Evolutionary conservation across 768 basidiomycete species (phyloP), one percentile per base, ranked within the genome.

Genomic region (Lentinus tigrinus): DNA sequence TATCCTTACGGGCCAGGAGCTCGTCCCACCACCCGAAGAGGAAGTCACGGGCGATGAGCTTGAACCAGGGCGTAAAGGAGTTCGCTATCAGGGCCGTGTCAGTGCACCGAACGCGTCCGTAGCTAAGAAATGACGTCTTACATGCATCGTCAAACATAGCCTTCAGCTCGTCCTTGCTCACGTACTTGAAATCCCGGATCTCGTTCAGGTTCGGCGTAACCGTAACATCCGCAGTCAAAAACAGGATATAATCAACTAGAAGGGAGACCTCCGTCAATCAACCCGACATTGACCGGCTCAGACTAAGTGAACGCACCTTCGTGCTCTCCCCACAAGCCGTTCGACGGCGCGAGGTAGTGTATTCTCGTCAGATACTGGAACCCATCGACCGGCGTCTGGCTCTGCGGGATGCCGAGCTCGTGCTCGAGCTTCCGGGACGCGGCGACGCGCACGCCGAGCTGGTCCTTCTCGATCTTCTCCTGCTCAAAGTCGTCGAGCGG

Each of bases 1-100:
- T 63, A 59, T 77, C 77, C 69, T 77, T 84, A 37, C 90, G 85
- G 53, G 75, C 76, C 61, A 89, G 67, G 42, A 99, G 84, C 60
- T 90, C 88, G 67, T 97, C 94, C 97, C 97, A 99, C 97, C 97
- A 99, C 23, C 91, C 93, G 70, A 95, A 98, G 42, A 99, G 80
- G 74, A 96, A 96, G 71, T 98, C 94, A 3, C 95, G 85, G 2
- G 94, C 95, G 68, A 99, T 98, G 27, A 98, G 85, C 73, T 95
- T 93, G 85, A 99, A 99, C 97, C 97, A 99, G 0, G 97, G 97
- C 7, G 97, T 99, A 73, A 99, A 99, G 2, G 82, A 84, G 71
- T 92, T 92, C 56, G 74, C 93, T 96, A 66, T 5, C 8, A 54
- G 44, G 61, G 47, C 51, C 44, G 16, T 11, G 58, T 54, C 23